A percentile compares a stretch with the other conserved stretches of the same genome.
Evolutionary conservation across 306 rosid genomes (phyloP).

Genomic region (Canavalia gladiata): DNA sequence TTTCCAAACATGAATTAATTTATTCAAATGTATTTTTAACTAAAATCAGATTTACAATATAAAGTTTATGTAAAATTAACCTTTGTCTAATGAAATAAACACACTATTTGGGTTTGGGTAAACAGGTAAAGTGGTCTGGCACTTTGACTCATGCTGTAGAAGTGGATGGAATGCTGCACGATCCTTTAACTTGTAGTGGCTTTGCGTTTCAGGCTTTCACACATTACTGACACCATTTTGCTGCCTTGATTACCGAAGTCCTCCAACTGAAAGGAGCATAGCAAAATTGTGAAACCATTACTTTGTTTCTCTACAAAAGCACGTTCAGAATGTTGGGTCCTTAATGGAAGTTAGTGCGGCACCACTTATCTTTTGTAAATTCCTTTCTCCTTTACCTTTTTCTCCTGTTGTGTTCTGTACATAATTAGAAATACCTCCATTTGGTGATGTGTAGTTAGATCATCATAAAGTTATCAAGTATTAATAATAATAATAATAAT

Average conservation of each 20-base stretch:
- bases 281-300: not conserved
- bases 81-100: not conserved
- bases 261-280: not conserved
- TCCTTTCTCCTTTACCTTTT: not conserved
- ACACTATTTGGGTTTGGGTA: not conserved
- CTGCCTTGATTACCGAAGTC: slow-evolving; percentile 5
- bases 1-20: not conserved
- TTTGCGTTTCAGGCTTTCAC: slow-evolving; percentile 22
- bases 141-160: not conserved
- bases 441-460: not conserved
- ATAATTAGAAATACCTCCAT: not conserved
- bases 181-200: not conserved
- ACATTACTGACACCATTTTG: slow-evolving; percentile 24
- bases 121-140: not conserved
- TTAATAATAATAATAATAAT: too few species aligned
- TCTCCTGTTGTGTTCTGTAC: not conserved
- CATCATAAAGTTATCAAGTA: not conserved
- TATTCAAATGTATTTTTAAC: not conserved
- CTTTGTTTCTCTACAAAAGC: not conserved
- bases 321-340: slow-evolving; percentile 5
- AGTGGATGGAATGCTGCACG: slow-evolving; percentile 17
- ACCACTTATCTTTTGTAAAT: not conserved
- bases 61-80: not conserved
- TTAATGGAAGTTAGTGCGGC: slow-evolving; percentile 20
- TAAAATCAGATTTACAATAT: not conserved